A percentile compares a stretch with the other conserved stretches of the same genome.
Conservation (phyloP, 345 rosid species). For the Brassica incana region DNA sequence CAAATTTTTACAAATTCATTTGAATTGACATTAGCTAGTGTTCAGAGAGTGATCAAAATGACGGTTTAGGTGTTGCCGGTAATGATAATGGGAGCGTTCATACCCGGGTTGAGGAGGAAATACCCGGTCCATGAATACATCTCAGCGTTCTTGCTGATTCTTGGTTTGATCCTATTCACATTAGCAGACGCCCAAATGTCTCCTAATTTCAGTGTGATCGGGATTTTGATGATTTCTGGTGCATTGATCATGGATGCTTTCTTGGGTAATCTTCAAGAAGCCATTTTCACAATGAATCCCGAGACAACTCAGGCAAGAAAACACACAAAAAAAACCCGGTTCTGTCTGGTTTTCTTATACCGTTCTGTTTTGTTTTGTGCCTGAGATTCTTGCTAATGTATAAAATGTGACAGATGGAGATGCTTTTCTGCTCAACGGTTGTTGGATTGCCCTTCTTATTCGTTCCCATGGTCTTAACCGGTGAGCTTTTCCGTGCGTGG, state of each 20-base stretch:
- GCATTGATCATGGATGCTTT: constrained; percentile 89
- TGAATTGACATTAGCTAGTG: constrained; percentile 3
- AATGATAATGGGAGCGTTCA: constrained; percentile 96
- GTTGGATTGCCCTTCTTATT: constrained; percentile 89
- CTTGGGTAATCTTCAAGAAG: constrained; percentile 93
- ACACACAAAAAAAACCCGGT: neutral
- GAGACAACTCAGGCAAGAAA: constrained; percentile 78
- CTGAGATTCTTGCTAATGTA: constrained; percentile 9
- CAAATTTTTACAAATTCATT: neutral
- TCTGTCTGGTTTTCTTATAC: neutral
- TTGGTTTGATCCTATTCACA: constrained; percentile 87
- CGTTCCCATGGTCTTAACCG: constrained; percentile 96
- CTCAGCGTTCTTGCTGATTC: constrained; percentile 77
- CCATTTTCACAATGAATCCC: constrained; percentile 86
- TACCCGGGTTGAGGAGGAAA: constrained; percentile 87
- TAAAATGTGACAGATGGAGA: constrained; percentile 66
- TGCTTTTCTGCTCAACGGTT: constrained; percentile 90
- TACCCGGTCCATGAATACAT: constrained; percentile 80
- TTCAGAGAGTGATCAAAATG: constrained; percentile 7
- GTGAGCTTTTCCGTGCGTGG: constrained; percentile 93
- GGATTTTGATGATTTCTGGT: constrained; percentile 85
- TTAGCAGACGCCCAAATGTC: constrained; percentile 93
- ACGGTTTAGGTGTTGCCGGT: constrained; percentile 75
- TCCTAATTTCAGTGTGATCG: constrained; percentile 81
- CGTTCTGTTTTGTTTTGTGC: neutral